Evolutionary conservation across 176 grass and related monocot species (phyloP).

Genomic region (Rhynchospora tenuis): DNA sequence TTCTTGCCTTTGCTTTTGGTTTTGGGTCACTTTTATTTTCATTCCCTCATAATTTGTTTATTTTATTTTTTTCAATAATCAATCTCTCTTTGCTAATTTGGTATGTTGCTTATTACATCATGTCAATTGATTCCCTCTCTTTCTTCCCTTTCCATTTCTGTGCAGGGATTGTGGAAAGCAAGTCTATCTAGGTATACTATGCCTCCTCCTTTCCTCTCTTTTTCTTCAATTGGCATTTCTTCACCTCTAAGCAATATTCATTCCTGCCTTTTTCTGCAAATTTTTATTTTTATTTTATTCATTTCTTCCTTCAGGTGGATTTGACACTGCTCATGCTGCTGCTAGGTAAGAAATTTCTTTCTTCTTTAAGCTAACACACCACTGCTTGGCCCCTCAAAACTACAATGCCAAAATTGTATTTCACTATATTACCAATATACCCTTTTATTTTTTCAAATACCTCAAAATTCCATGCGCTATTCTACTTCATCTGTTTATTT

Average conservation of each 20-base stretch:
- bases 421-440: background rate
- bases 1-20: background rate
- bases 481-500: background rate
- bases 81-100: conserved; percentile 51
- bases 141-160: conserved; percentile 30
- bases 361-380: conserved; percentile 8
- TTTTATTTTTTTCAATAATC: conserved; percentile 20
- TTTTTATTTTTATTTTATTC: conserved; percentile 17
- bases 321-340: conserved; percentile 96
- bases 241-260: background rate
- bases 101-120: conserved; percentile 30
- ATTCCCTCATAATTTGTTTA: background rate
- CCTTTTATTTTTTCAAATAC: conserved; percentile 1
- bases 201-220: conserved; percentile 18
- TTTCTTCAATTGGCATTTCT: conserved; percentile 36
- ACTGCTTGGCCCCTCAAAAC: background rate
- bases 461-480: background rate
- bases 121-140: conserved; percentile 14
- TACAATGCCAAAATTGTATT: conserved; percentile 5
- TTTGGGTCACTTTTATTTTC: conserved; percentile 3
- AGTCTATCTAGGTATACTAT: conserved; percentile 92
- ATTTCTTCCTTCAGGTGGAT: conserved; percentile 59
- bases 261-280: conserved; percentile 16
- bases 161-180: conserved; percentile 99
- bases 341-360: conserved; percentile 53